Evolutionary conservation across 192 early-diverging fungal genomes (phyloP), one percentile per base, ranked within the genome.

Genomic region (Dissophora globulifera): DNA sequence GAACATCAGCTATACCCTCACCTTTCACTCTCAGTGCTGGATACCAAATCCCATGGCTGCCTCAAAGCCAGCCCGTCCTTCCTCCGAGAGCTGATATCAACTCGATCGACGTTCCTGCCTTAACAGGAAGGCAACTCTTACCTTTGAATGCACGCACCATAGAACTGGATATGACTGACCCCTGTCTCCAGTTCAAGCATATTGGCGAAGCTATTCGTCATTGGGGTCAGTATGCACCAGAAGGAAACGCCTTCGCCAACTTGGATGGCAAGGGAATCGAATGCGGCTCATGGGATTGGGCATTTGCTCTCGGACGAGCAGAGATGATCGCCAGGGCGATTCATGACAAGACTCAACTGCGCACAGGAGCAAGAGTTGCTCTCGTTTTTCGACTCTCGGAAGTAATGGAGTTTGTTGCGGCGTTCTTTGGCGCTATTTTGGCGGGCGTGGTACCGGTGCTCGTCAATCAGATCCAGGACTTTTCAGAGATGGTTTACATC

Each of bases 311-410:
- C 47, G 79, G 82, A 38, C 78, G 86, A 17, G 89, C 92, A 7
- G 86, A 91, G 41, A 86, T 89, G 54, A 68, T 93, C 0, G 87
- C 90, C 4, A 82, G 83, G 56, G 59, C 84, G 29, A 84, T 94
- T 59, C 87, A 83, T 22, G 85, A 92, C 26, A 87, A 84, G 50
- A 78, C 82, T 41, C 81, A 79, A 15, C 46, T 92, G 11, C 52
- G 56, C 13, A 48, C 78, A n/a, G 93, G 92, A 1, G 88, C 87
- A 43, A 79, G 85, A 3, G 85, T 93, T 1, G 91, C 90, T 0
- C 81, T 94, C 46, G 79, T 94, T n/a, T 94, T 90, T 69, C 83
- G 89, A 27, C 90, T 90, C 52, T 83, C 82, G 43, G 93, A 94
- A 53, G 78, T 90, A 20, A 58, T 91, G 16, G 93, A 94, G 38